phyloP scores from a whole-genome alignment of 768 basidiomycete genomes.

The Gymnopilus junonius region DNA sequence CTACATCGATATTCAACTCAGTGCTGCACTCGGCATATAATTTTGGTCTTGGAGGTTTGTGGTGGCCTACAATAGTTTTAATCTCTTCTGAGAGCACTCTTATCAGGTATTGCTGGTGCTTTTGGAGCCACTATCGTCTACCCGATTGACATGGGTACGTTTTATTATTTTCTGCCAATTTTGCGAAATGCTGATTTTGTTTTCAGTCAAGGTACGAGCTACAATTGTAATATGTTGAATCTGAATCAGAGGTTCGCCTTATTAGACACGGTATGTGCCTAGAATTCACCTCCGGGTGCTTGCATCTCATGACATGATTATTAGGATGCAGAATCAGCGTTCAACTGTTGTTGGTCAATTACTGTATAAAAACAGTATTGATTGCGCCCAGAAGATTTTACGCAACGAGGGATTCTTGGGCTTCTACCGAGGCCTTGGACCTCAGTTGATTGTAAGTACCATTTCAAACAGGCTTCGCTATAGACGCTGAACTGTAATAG shows the following conservation, averaged over 20 bases:
- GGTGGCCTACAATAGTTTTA: not conserved
- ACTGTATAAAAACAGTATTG: conserved; percentile 94
- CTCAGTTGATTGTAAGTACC: conserved; percentile 83
- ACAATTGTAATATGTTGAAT: conserved; percentile 18
- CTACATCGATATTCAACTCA: conserved; percentile 48
- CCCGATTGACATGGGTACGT: conserved; percentile 90
- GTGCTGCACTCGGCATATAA: conserved; percentile 79
- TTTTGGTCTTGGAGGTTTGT: conserved; percentile 80
- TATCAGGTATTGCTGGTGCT: conserved; percentile 83
- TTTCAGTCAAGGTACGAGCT: conserved; percentile 68
- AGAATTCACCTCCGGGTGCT: not conserved
- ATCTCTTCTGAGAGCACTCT: conserved; percentile 6
- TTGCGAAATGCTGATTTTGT: conserved; percentile 10
- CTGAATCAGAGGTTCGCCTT: conserved; percentile 59
- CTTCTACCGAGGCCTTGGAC: conserved; percentile 97
- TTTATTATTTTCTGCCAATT: not conserved
- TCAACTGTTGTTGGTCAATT: conserved; percentile 96
- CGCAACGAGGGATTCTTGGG: conserved; percentile 92
- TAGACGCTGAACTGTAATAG: conserved; percentile 39
- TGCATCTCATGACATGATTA: not conserved
- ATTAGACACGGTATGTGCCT: conserved; percentile 2
- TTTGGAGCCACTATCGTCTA: conserved; percentile 98
- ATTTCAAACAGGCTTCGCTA: not conserved
- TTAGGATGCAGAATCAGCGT: conserved; percentile 96
- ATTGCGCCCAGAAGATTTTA: conserved; percentile 93